Percentiles rank a stretch among this genome's conserved stretches.
phyloP scores from a whole-genome alignment of 148 eudicot species.

The Limonium bicolor region DNA sequence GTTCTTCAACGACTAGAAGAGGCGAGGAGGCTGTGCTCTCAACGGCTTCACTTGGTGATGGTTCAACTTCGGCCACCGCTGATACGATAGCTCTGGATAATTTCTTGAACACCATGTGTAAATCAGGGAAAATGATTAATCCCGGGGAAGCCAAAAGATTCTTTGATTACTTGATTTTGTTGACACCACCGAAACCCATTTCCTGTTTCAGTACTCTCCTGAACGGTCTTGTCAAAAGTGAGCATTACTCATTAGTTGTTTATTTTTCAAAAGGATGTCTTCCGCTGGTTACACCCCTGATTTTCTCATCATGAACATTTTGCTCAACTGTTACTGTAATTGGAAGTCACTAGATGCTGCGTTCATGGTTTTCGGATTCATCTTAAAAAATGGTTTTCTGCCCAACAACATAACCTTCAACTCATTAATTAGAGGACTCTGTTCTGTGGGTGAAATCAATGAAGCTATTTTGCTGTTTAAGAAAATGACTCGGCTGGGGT shows the following conservation, averaged over 20 bases:
- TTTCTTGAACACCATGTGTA: conserved; percentile 9
- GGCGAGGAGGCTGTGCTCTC: too few species aligned
- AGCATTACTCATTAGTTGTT: conserved; percentile 5
- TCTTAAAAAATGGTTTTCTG: conserved; percentile 15
- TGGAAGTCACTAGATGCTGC: conserved; percentile 7
- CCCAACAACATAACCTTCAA: conserved; percentile 9
- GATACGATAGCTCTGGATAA: conserved; percentile 6
- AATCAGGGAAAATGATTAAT: conserved; percentile 11
- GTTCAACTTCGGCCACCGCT: too few species aligned
- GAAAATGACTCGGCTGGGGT: conserved; percentile 13
- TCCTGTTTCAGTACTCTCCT: conserved; percentile 11
- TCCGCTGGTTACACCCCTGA: neutral
- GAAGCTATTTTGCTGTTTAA: conserved; percentile 7
- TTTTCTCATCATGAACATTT: conserved; percentile 5
- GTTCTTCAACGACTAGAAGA: too few species aligned
- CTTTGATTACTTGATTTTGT: conserved; percentile 9
- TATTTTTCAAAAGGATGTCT: conserved; percentile 3
- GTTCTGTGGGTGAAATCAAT: conserved; percentile 5
- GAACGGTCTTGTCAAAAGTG: conserved; percentile 10
- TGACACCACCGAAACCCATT: conserved; percentile 10
- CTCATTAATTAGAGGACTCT: conserved; percentile 13
- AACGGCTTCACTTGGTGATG: too few species aligned
- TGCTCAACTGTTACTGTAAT: conserved; percentile 14
- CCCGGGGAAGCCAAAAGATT: conserved; percentile 5
- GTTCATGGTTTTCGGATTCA: conserved; percentile 11